Percentiles rank a stretch among this genome's conserved stretches.
These are phyloP conservation scores for Pestalotiopsis fici DNA, from an alignment of 2,329 filamentous ascomycete genomes.

Conservation along the genomic window DNA sequence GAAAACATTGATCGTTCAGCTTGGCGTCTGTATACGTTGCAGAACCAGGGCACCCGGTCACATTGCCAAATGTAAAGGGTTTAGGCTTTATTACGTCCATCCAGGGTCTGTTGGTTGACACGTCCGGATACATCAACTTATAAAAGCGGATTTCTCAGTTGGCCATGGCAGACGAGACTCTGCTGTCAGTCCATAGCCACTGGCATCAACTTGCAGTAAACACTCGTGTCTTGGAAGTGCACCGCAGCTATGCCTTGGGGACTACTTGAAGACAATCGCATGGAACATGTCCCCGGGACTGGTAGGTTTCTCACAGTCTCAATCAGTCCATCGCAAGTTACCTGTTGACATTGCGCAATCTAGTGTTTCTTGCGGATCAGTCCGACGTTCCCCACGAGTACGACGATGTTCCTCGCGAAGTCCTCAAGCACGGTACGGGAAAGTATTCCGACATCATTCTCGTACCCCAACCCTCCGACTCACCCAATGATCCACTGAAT, in stretches of 20 bases:
- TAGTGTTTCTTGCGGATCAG: constrained; percentile 47
- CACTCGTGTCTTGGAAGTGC: neutral
- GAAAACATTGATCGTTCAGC: neutral
- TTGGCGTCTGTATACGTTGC: neutral
- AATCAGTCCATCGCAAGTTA: neutral
- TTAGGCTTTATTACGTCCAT: neutral
- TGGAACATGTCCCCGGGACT: constrained; percentile 49
- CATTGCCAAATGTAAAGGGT: neutral
- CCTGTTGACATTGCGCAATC: constrained; percentile 12
- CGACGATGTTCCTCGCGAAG: constrained; percentile 38
- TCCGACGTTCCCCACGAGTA: constrained; percentile 47
- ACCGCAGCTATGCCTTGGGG: constrained; percentile 44
- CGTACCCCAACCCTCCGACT: constrained; percentile 46
- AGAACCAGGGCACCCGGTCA: neutral
- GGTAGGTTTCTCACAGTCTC: constrained; percentile 28
- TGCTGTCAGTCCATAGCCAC: neutral
- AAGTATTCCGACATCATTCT: constrained; percentile 35
- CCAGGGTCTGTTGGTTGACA: neutral
- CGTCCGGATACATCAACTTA: neutral
- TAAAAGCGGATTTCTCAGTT: neutral
- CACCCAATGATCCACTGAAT: constrained; percentile 50
- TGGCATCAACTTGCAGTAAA: neutral
- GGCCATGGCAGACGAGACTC: neutral
- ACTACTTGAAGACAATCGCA: constrained; percentile 44
- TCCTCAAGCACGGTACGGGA: constrained; percentile 39